These are phyloP conservation scores for Cicer bijugum DNA, from an alignment of 306 rosid genomes.

Conservation along the genomic window DNA sequence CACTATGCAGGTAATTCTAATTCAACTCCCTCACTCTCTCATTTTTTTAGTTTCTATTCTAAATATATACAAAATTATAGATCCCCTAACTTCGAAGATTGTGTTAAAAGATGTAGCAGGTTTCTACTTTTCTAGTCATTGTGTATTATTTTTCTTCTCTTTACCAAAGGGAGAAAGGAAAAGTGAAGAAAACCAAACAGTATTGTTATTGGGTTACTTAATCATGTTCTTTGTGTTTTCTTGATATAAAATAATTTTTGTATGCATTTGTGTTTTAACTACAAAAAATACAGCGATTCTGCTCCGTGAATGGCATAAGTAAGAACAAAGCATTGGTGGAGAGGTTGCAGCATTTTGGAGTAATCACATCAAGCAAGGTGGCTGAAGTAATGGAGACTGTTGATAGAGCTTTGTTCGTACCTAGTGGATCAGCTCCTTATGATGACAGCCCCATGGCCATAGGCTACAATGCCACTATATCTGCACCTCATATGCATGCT, in stretches of 20 bases:
- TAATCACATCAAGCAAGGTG: slow-evolving; percentile 69
- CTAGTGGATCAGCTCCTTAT: slow-evolving; percentile 68
- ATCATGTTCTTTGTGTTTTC: not conserved
- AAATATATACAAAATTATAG: no score
- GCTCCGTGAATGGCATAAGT: slow-evolving; percentile 57
- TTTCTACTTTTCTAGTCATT: not conserved
- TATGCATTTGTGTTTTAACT: not conserved
- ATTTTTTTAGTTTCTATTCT: not conserved
- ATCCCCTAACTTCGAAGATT: no score
- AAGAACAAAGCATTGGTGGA: slow-evolving; percentile 87
- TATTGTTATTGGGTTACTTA: not conserved
- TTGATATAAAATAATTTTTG: not conserved
- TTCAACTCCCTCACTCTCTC: not conserved
- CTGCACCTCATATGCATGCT: slow-evolving; percentile 99
- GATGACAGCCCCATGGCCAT: slow-evolving; percentile 82
- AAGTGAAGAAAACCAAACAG: not conserved
- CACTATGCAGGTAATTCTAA: slow-evolving; percentile 72
- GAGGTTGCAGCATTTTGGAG: slow-evolving; percentile 71
- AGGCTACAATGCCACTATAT: slow-evolving; percentile 94
- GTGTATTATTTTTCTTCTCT: not conserved
- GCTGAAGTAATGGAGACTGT: slow-evolving; percentile 73
- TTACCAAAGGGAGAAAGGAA: no score
- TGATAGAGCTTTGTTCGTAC: slow-evolving; percentile 89
- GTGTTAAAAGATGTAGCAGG: no score
- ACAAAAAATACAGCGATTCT: slow-evolving; percentile 56